phyloP scores from a whole-genome alignment of 495 filamentous ascomycete species.

The Thermothielavioides terrestris region DNA sequence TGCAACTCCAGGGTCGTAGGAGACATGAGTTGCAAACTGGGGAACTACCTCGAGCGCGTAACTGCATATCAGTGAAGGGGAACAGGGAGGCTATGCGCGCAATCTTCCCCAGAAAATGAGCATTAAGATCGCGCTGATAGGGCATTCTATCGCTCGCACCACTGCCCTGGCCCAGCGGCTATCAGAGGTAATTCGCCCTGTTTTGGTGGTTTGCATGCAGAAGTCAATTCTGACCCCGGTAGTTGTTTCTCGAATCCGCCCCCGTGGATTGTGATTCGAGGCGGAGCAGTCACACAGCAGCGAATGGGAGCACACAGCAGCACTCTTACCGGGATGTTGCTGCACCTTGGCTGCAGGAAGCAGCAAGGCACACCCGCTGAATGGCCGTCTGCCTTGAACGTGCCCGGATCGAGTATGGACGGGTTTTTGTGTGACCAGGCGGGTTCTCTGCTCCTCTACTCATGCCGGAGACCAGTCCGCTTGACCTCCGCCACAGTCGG shows the following conservation, averaged over 20 bases:
- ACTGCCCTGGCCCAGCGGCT: neutral
- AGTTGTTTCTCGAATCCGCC: conserved; percentile 9
- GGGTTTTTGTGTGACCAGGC: neutral
- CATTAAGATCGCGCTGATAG: too few relatives aligned
- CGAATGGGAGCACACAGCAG: conserved; percentile 27
- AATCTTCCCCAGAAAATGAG: too few relatives aligned
- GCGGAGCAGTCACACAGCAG: conserved; percentile 19
- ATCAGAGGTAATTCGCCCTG: neutral
- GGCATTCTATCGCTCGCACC: too few relatives aligned
- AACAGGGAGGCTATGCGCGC: too few relatives aligned
- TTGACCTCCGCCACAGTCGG: neutral
- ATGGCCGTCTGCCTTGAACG: conserved; percentile 11
- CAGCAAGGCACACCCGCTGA: conserved; percentile 38
- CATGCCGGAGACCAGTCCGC: neutral
- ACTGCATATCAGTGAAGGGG: too few relatives aligned
- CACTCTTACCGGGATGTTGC: conserved; percentile 17
- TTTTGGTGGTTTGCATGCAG: neutral
- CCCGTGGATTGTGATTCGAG: conserved; percentile 22
- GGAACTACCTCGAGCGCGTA: too few relatives aligned
- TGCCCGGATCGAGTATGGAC: conserved; percentile 1
- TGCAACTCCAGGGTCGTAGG: too few relatives aligned
- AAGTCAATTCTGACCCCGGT: neutral
- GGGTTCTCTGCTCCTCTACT: too few relatives aligned
- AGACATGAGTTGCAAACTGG: too few relatives aligned
- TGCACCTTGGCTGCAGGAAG: conserved; percentile 22